Base-by-base conservation (phyloP, 495 filamentous ascomycete species). In the Aspergillus heteromorphus region DNA sequence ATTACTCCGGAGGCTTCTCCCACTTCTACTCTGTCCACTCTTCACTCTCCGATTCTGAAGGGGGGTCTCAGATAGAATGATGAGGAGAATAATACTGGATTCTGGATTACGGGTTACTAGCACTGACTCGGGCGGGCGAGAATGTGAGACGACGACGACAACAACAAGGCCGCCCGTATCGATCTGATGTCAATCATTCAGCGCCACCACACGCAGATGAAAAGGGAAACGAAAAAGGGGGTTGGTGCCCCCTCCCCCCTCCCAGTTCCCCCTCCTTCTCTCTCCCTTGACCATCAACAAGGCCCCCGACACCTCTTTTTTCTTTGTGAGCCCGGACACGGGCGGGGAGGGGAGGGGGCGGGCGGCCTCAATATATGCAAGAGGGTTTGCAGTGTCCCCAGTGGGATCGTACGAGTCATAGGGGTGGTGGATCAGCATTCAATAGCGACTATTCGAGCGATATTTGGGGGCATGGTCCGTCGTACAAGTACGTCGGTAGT, bases 131-230 rank as follows among this genome's bases (percentile, higher is more conserved):
- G 7, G 13, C 40, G n/a, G 43, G 14, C 25, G 19, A 45, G 55
- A 57, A 57, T 53, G 45, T 57, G 55, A 57, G 50, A 53, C 55
- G 47, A 45, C 23, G 29, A 18, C 27, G 45, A 23, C 55, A 49
- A 58, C 40, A 47, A 23, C 21, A n/a, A 11, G 20, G 21, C 21
- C 51, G 51, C 34, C 47, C 52, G 34, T 48, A 36, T 29, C 58
- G 54, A 54, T 55, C 45, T 52, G 47, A 51, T 56, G 59, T 43
- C 59, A 62, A 62, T 62, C 55, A 58, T 58, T 45, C 55, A 53
- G 47, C 59, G 59, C 59, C 59, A 62, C 59, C 59, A 62, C 59
- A 19, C 40, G 53, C 31, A 40, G 11, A 29, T 48, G 42, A 51
- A 57, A 49, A 49, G n/a, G n/a, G n/a, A n/a, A n/a, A n/a, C n/a